Percentiles rank a stretch among this genome's conserved stretches.
These are phyloP conservation scores for Lotus japonicus DNA, from an alignment of 306 rosid species.

Conservation along the genomic window DNA sequence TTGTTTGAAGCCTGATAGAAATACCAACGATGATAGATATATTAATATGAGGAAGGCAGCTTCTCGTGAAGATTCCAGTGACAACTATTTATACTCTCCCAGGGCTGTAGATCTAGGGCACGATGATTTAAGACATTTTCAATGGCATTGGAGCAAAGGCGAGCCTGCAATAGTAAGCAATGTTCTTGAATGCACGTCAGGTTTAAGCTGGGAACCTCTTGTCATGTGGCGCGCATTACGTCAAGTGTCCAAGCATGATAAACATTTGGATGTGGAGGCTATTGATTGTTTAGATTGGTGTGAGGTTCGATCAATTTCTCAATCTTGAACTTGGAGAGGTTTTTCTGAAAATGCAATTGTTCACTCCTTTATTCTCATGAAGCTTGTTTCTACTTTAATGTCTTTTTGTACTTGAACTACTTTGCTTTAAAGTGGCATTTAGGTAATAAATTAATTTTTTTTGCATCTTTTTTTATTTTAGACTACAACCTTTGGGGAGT, in stretches of 20 bases:
- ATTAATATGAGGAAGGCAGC: slow-evolving; percentile 48
- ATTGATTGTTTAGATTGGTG: slow-evolving; percentile 87
- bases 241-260: slow-evolving; percentile 25
- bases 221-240: slow-evolving; percentile 98
- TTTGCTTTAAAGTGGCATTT: not conserved
- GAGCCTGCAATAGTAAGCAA: slow-evolving; percentile 80
- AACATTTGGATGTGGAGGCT: slow-evolving; percentile 54
- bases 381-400: not conserved
- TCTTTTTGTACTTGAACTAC: not conserved
- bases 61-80: slow-evolving; percentile 48
- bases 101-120: slow-evolving; percentile 39
- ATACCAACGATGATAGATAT: slow-evolving; percentile 2
- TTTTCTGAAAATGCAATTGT: not conserved
- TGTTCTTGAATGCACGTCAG: slow-evolving; percentile 61
- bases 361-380: not conserved
- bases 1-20: slow-evolving; percentile 28
- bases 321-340: not conserved
- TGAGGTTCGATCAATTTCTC: slow-evolving; percentile 50
- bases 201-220: slow-evolving; percentile 89
- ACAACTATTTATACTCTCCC: slow-evolving; percentile 60
- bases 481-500: no score
- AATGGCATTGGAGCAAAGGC: slow-evolving; percentile 76
- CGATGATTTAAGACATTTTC: slow-evolving; percentile 62
- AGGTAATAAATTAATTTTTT: not conserved
- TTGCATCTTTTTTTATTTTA: no score